Percentiles rank a stretch among this genome's conserved stretches.
Evolutionary conservation across 2,329 filamentous ascomycete species (phyloP).

Genomic region (Hypoxylon rubiginosum): DNA sequence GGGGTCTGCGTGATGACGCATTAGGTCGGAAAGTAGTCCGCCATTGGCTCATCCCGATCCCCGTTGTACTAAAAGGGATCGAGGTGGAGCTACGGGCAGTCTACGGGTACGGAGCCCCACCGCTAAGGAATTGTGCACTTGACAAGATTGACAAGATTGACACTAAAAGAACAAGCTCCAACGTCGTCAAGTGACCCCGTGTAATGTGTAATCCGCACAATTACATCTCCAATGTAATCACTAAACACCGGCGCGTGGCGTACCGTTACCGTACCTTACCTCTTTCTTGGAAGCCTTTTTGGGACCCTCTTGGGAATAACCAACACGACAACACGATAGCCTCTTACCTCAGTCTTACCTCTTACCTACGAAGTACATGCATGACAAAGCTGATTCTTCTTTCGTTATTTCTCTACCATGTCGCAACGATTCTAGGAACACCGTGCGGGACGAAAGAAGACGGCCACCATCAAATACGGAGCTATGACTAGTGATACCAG

Average conservation of each 20-base stretch:
- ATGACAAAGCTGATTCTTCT: not conserved
- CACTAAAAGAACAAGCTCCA: slow-evolving; percentile 11
- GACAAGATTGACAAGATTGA: no score
- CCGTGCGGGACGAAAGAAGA: slow-evolving; percentile 39
- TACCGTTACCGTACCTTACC: no score
- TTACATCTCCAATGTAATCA: not conserved
- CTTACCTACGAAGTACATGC: no score
- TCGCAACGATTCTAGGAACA: slow-evolving; percentile 34
- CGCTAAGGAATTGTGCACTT: not conserved
- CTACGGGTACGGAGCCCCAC: not conserved
- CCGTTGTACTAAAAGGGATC: not conserved
- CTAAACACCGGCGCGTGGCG: slow-evolving; percentile 16
- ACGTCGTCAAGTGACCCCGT: slow-evolving; percentile 29
- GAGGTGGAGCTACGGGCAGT: not conserved
- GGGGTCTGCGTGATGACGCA: slow-evolving; percentile 33
- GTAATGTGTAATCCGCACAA: not conserved
- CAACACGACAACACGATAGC: not conserved
- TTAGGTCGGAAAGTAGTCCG: slow-evolving; percentile 10
- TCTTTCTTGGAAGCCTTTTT: not conserved
- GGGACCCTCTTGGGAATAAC: not conserved
- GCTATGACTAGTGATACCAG: slow-evolving; percentile 39
- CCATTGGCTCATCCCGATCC: slow-evolving; percentile 20
- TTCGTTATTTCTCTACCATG: slow-evolving; percentile 32
- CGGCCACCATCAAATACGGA: slow-evolving; percentile 19
- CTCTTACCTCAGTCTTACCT: slow-evolving; percentile 15